These are phyloP conservation scores for Exserohilum turcica DNA, from an alignment of 2,329 filamentous ascomycete genomes.

Conservation along the genomic window DNA sequence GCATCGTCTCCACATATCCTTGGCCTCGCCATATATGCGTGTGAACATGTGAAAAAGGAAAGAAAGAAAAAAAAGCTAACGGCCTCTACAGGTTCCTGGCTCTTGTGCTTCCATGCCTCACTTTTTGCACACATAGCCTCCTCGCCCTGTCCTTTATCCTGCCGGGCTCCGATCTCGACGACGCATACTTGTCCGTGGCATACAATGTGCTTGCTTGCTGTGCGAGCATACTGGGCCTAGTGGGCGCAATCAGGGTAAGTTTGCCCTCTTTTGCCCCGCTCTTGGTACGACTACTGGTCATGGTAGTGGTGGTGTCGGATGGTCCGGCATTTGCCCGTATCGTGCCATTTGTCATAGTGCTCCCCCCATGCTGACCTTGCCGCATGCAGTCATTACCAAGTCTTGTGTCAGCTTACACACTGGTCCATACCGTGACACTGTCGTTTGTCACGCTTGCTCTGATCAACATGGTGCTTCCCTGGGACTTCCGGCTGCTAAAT, in stretches of 20 bases:
- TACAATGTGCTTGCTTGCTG: conserved; percentile 51
- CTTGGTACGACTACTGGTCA: background rate
- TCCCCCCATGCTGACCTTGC: conserved; percentile 17
- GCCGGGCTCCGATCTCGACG: conserved; percentile 35
- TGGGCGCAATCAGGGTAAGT: conserved; percentile 53
- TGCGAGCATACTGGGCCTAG: conserved; percentile 49
- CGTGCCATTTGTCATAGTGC: background rate
- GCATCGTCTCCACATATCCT: background rate
- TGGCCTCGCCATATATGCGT: background rate
- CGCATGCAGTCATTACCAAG: conserved; percentile 26
- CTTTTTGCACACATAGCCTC: conserved; percentile 33
- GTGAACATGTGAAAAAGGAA: too few species aligned
- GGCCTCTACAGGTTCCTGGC: conserved; percentile 31
- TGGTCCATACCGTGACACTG: conserved; percentile 34
- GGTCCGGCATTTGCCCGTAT: background rate
- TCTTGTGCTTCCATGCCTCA: conserved; percentile 34
- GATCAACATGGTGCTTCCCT: conserved; percentile 31
- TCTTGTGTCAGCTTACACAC: conserved; percentile 34
- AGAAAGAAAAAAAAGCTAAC: conserved; percentile 6
- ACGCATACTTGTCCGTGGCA: conserved; percentile 37
- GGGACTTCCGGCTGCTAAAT: conserved; percentile 23
- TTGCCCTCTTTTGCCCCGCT: background rate
- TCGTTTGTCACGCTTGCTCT: conserved; percentile 36
- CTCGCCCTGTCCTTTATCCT: conserved; percentile 31
- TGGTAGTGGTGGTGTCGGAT: background rate